Evolutionary conservation across 2,329 filamentous ascomycete genomes (phyloP).

Genomic region (Byssoonygena ceratinophila): DNA sequence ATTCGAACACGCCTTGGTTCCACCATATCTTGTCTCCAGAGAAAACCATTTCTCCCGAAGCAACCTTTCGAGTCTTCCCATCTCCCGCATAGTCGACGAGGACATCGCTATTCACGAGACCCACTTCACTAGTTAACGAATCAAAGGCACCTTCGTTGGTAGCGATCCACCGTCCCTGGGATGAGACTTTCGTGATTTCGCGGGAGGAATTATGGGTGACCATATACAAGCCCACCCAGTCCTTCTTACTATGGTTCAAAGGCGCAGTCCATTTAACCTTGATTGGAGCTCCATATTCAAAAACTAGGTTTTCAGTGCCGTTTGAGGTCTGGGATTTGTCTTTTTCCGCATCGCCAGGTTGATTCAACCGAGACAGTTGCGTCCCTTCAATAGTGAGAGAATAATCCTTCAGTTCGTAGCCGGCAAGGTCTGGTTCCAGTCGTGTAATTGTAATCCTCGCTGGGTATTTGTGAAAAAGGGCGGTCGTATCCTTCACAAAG

Average conservation of each 20-base stretch:
- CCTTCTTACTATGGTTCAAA: slow-evolving; percentile 72
- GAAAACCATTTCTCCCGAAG: slow-evolving; percentile 76
- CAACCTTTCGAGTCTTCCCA: slow-evolving; percentile 46
- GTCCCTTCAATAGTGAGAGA: slow-evolving; percentile 63
- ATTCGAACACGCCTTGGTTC: slow-evolving; percentile 92
- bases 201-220: slow-evolving; percentile 86
- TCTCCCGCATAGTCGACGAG: slow-evolving; percentile 39
- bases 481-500: slow-evolving; percentile 76
- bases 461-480: slow-evolving; percentile 81
- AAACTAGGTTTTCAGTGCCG: slow-evolving; percentile 59
- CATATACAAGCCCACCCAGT: slow-evolving; percentile 95
- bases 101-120: slow-evolving; percentile 61
- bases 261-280: slow-evolving; percentile 85
- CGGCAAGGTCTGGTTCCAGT: slow-evolving; percentile 67
- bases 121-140: slow-evolving; percentile 60
- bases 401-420: slow-evolving; percentile 70
- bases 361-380: slow-evolving; percentile 45
- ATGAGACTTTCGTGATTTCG: slow-evolving; percentile 71
- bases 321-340: slow-evolving; percentile 49
- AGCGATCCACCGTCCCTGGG: slow-evolving; percentile 79
- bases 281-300: slow-evolving; percentile 85
- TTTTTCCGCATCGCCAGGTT: slow-evolving; percentile 54
- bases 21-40: slow-evolving; percentile 92
- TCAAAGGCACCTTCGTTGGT: slow-evolving; percentile 69
- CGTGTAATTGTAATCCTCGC: slow-evolving; percentile 73